Percentiles rank a stretch among this genome's conserved stretches.
phyloP scores from a whole-genome alignment of 176 grass and related monocot genomes.

The Phoenix roebelenii region DNA sequence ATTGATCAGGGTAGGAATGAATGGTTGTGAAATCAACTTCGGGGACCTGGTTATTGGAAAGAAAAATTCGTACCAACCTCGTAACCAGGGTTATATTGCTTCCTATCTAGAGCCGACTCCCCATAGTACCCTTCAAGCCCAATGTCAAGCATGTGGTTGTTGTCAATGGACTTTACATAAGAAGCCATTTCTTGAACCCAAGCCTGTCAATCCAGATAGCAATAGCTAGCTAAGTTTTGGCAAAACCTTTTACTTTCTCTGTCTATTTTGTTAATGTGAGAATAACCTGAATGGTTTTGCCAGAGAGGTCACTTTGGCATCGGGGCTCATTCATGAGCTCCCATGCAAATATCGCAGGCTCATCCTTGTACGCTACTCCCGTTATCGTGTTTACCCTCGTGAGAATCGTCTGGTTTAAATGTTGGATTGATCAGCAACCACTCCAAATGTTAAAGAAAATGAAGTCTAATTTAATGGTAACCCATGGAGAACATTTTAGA shows the following conservation, averaged over 20 bases:
- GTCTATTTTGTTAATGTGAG: too few species aligned
- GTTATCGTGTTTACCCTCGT: conserved; percentile 53
- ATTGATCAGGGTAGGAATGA: conserved; percentile 71
- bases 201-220: neutral
- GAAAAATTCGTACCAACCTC: conserved; percentile 74
- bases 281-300: conserved; percentile 39
- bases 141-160: conserved; percentile 65
- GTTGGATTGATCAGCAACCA: too few species aligned
- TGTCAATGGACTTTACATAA: conserved; percentile 65
- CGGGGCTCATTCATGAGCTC: conserved; percentile 83
- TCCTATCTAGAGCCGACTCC: conserved; percentile 31
- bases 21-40: conserved; percentile 65
- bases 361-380: conserved; percentile 60
- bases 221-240: too few species aligned
- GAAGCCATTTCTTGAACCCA: conserved; percentile 66
- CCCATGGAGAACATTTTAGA: too few species aligned
- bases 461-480: too few species aligned
- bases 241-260: too few species aligned
- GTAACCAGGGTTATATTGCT: conserved; percentile 44
- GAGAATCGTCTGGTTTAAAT: conserved; percentile 29
- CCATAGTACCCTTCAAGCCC: conserved; percentile 83
- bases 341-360: conserved; percentile 70
- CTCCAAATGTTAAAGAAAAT: too few species aligned
- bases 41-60: conserved; percentile 44
- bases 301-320: conserved; percentile 58